Conservation (phyloP, 371 early-diverging fungal genomes). For the Enterocytospora artemiae region DNA sequence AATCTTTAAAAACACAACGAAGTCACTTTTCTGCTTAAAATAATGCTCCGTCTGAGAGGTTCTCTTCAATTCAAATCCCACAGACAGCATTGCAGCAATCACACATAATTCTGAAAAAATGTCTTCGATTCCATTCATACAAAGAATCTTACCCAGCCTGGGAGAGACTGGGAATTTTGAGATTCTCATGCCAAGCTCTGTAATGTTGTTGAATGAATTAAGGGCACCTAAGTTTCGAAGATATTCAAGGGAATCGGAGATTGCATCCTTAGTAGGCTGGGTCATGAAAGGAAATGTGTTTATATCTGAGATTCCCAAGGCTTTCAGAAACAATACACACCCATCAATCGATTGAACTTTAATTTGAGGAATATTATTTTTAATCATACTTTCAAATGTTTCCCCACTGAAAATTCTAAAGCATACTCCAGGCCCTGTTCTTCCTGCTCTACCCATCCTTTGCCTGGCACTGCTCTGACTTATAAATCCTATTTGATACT, state of each 20-base stretch:
- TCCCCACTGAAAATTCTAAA: constrained; percentile 59
- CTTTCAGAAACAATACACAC: constrained; percentile 81
- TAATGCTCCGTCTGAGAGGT: constrained; percentile 1
- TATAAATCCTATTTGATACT: constrained; percentile 52
- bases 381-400: constrained; percentile 68
- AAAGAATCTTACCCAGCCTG: constrained; percentile 74
- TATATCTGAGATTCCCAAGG: constrained; percentile 81
- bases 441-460: constrained; percentile 57
- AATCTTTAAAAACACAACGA: constrained; percentile 24
- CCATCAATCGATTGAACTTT: constrained; percentile 78
- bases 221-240: constrained; percentile 84
- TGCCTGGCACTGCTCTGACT: constrained; percentile 57
- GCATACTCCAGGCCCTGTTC: constrained; percentile 55
- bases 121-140: not conserved
- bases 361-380: constrained; percentile 79
- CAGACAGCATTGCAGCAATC: constrained; percentile 12
- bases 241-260: constrained; percentile 62
- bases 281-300: constrained; percentile 87
- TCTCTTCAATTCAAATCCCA: constrained; percentile 10
- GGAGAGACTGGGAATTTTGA: constrained; percentile 94
- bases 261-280: constrained; percentile 63
- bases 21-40: constrained; percentile 34
- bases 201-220: too few species aligned
- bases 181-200: constrained; percentile 87
- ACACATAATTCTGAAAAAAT: constrained; percentile 15